Conservation (phyloP, 768 basidiomycete genomes). For the Scleroderma citrinum region DNA sequence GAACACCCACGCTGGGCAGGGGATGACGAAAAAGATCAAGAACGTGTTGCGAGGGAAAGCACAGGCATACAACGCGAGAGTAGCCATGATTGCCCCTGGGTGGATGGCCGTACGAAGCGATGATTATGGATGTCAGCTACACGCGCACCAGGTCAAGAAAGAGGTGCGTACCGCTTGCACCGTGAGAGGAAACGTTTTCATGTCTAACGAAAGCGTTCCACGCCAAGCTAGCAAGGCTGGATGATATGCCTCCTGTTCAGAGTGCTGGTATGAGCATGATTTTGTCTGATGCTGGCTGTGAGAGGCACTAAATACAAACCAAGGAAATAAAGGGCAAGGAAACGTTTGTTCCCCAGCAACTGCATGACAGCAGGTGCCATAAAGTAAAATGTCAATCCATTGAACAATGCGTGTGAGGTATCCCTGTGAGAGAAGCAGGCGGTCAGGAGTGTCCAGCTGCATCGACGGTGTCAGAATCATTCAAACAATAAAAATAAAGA, state of each 20-base stretch:
- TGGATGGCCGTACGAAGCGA: neutral
- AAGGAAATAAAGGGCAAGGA: conserved; percentile 69
- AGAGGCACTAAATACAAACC: conserved; percentile 35
- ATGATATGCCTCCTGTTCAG: conserved; percentile 51
- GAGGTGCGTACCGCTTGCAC: conserved; percentile 62
- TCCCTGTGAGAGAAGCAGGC: conserved; percentile 65
- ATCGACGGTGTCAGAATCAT: neutral
- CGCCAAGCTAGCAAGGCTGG: conserved; percentile 41
- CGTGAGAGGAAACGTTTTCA: conserved; percentile 38
- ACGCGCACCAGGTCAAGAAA: neutral
- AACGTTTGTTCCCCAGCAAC: conserved; percentile 59
- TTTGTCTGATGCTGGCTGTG: neutral
- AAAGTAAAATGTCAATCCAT: conserved; percentile 74
- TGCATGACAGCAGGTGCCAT: conserved; percentile 61
- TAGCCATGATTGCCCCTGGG: conserved; percentile 65
- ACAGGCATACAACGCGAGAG: conserved; percentile 69
- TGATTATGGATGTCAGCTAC: neutral
- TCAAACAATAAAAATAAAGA: neutral
- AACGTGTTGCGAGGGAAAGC: conserved; percentile 61
- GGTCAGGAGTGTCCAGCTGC: conserved; percentile 72
- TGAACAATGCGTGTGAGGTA: conserved; percentile 60
- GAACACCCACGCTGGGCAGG: conserved; percentile 72
- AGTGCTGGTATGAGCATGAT: conserved; percentile 1
- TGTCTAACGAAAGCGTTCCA: conserved; percentile 39
- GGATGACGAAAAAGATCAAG: conserved; percentile 68